These are phyloP conservation scores for Globisporangium sylvaticum DNA, from an alignment of 352 stramenopile genomes.

Conservation along the genomic window DNA sequence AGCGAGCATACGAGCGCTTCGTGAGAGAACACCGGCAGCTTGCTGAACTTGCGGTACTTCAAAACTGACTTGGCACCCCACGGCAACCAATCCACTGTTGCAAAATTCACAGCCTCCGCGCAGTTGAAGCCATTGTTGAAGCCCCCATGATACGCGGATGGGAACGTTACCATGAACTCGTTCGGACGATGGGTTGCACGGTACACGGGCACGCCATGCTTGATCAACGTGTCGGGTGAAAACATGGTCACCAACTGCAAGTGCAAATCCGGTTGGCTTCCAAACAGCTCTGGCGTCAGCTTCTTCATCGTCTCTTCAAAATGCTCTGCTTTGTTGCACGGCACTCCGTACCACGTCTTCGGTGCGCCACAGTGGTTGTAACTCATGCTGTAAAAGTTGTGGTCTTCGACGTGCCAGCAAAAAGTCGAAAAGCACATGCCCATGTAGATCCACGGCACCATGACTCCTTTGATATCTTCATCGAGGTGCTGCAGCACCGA, in stretches of 20 bases:
- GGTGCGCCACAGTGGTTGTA: constrained; percentile 96
- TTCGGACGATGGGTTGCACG: constrained; percentile 93
- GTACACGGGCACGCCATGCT: constrained; percentile 92
- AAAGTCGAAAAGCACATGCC: constrained; percentile 99
- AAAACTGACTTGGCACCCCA: constrained; percentile 69
- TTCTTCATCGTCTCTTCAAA: constrained; percentile 90
- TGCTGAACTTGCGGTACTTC: constrained; percentile 75
- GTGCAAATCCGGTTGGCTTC: constrained; percentile 94
- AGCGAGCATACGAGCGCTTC: constrained; percentile 79
- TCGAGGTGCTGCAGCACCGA: constrained; percentile 95
- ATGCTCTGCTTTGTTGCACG: constrained; percentile 84
- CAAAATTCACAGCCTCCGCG: constrained; percentile 90
- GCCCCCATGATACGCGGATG: constrained; percentile 95
- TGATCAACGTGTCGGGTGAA: constrained; percentile 54
- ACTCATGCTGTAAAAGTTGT: constrained; percentile 99
- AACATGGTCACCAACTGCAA: constrained; percentile 90
- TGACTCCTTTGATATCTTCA: constrained; percentile 97
- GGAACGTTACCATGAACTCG: constrained; percentile 99
- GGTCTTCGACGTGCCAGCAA: constrained; percentile 99
- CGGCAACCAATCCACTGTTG: constrained; percentile 84
- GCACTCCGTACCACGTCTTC: constrained; percentile 98
- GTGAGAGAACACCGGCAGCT: constrained; percentile 86
- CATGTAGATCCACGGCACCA: constrained; percentile 99
- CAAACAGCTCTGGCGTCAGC: constrained; percentile 93
- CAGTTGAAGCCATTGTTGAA: constrained; percentile 98